Evolutionary conservation across 352 stramenopile species (phyloP).

Genomic region (Elongisporangium prolatum): DNA sequence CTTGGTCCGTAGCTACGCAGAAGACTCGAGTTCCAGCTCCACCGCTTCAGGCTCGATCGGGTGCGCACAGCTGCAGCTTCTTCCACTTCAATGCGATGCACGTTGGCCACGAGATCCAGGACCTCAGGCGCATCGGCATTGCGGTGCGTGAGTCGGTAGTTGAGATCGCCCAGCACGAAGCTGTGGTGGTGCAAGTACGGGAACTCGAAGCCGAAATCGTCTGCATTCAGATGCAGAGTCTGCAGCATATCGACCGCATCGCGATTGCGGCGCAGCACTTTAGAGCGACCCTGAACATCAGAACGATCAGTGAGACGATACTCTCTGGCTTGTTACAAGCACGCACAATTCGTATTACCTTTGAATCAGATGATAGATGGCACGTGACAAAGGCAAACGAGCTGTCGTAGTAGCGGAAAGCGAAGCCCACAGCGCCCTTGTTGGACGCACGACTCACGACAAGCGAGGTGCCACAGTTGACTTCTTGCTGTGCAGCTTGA

Average conservation of each 20-base stretch:
- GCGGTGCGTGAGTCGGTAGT: slow-evolving; percentile 79
- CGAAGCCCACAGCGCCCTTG: slow-evolving; percentile 88
- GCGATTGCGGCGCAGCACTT: slow-evolving; percentile 69
- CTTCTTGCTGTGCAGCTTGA: slow-evolving; percentile 56
- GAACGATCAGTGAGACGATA: too few species aligned
- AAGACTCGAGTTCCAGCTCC: slow-evolving; percentile 18
- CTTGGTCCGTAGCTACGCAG: neutral
- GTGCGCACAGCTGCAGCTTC: slow-evolving; percentile 5
- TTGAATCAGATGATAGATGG: slow-evolving; percentile 86
- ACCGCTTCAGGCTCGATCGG: slow-evolving; percentile 4
- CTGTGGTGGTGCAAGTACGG: slow-evolving; percentile 84
- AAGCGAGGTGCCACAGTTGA: slow-evolving; percentile 75
- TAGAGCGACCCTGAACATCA: slow-evolving; percentile 51
- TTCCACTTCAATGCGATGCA: slow-evolving; percentile 29
- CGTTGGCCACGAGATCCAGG: slow-evolving; percentile 52
- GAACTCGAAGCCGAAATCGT: slow-evolving; percentile 85
- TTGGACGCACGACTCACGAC: slow-evolving; percentile 79
- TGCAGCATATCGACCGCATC: slow-evolving; percentile 71
- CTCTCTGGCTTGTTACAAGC: too few species aligned
- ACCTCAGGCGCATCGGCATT: slow-evolving; percentile 48
- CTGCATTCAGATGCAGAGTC: slow-evolving; percentile 70
- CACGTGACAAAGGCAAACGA: slow-evolving; percentile 86
- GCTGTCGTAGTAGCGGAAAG: slow-evolving; percentile 84
- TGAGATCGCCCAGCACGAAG: slow-evolving; percentile 88
- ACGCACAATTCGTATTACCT: too few species aligned